Conservation (phyloP, 805 yeast genomes). For the Wickerhamiella australiensis region DNA sequence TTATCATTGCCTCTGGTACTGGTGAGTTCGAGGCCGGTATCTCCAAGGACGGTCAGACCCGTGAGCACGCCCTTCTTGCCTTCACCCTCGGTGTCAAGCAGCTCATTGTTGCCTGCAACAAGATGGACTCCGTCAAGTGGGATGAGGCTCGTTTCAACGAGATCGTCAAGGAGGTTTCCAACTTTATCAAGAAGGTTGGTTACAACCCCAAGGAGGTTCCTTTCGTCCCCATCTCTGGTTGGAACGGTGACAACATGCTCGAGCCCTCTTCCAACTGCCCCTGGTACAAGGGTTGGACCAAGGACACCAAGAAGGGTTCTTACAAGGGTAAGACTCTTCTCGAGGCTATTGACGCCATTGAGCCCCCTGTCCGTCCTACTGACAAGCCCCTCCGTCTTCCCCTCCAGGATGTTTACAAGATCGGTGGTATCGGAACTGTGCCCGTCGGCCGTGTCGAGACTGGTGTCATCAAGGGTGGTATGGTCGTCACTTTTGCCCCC, state of each 20-base stretch:
- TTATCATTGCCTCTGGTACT: constrained; percentile 82
- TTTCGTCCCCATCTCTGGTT: constrained; percentile 85
- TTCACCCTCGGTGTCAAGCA: constrained; percentile 81
- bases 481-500: constrained; percentile 82
- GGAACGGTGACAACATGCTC: constrained; percentile 91
- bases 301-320: constrained; percentile 63
- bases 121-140: constrained; percentile 92
- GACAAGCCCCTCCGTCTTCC: constrained; percentile 84
- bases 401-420: constrained; percentile 85
- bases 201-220: constrained; percentile 98
- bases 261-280: constrained; percentile 71
- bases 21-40: constrained; percentile 96
- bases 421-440: constrained; percentile 85
- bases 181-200: constrained; percentile 98
- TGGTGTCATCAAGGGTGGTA: constrained; percentile 84
- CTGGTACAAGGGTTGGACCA: constrained; percentile 81
- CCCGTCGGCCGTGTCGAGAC: constrained; percentile 93
- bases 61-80: constrained; percentile 87
- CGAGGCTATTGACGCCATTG: constrained; percentile 75
- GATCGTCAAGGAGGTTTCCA: constrained; percentile 99
- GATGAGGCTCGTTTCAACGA: constrained; percentile 73
- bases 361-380: constrained; percentile 69
- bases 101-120: constrained; percentile 82
- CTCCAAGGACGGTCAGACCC: constrained; percentile 89
- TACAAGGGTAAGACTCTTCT: constrained; percentile 69